Base-by-base conservation (phyloP, 129 eudicot genomes). In the Ambrosia artemisiifolia region DNA sequence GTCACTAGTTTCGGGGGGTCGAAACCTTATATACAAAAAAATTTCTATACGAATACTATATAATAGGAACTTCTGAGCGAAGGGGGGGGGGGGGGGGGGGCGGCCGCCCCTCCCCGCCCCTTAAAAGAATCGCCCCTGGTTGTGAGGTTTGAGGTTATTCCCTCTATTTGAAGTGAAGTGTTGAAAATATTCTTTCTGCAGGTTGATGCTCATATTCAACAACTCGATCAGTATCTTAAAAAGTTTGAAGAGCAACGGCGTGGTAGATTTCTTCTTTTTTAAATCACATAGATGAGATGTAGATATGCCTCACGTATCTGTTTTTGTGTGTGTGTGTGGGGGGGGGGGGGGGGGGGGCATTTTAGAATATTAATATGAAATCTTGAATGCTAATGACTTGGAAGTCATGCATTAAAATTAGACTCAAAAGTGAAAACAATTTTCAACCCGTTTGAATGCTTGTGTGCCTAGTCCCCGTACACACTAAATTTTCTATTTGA, bases 161-260 rank as follows among this genome's bases (percentile, higher is more conserved):
- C 4, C 40, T 74, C 55, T 75, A 48, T 34, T 35, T 13, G 12
- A 13, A 64, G 24, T 50, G 7, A 53, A 49, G 47, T 35, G 51
- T 50, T 64, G 33, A 66, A 19, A 46, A 49, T 69, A 24, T 47
- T 43, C 6, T 3, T 47, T 32, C 19, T 35, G 40, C 81, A 92
- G 98, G 98, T 92, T 60, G 98, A 92, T 83, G 74, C 92, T 71
- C 98, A 92, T 77, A 79, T 92, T 63, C 98, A 92, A 55, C 98
- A 92, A 78, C 96, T 92, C 73, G 96, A 92, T 83, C 96, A 92
- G 78, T 90, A 89, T 80, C 75, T 92, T 63, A 89, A 80, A 79
- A 89, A 78, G 59, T 80, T 82, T 63, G 95, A 92, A 83, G 96
- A 89, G 54, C 88, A 83, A 63, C 87, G 91, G 13, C 95, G 90